Evolutionary conservation across 768 basidiomycete genomes (phyloP).

Genomic region (Mycena rosella): DNA sequence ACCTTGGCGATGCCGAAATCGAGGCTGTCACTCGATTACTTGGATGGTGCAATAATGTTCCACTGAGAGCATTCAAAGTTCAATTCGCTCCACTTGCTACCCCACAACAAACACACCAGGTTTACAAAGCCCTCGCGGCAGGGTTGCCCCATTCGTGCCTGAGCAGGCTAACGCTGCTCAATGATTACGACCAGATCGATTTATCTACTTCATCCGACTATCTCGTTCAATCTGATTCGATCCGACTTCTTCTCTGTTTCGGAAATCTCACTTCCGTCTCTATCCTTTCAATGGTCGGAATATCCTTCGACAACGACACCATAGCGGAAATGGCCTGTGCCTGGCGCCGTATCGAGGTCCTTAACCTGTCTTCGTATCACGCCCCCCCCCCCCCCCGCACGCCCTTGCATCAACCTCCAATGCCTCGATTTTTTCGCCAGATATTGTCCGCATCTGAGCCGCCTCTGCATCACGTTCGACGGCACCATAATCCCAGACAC

Average conservation of each 20-base stretch:
- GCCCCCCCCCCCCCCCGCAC: background rate
- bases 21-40: background rate
- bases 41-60: background rate
- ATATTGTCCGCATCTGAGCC: slow-evolving; percentile 7
- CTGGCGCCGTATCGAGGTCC: slow-evolving; percentile 4
- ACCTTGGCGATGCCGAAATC: background rate
- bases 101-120: background rate
- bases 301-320: slow-evolving; percentile 3
- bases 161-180: background rate
- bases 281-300: background rate
- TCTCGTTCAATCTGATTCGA: background rate
- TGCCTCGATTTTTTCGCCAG: slow-evolving; percentile 1
- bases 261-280: slow-evolving; percentile 4
- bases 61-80: background rate
- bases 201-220: background rate
- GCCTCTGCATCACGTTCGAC: slow-evolving; percentile 13
- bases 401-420: background rate
- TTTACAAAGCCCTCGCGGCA: background rate
- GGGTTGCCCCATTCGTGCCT: background rate
- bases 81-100: background rate
- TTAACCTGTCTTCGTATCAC: background rate
- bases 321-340: slow-evolving; percentile 11
- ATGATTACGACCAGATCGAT: background rate
- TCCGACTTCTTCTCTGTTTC: background rate
- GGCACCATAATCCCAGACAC: slow-evolving; percentile 4